phyloP scores from a whole-genome alignment of 1,139 yeast species.

The Wickerhamomyces sp. region DNA sequence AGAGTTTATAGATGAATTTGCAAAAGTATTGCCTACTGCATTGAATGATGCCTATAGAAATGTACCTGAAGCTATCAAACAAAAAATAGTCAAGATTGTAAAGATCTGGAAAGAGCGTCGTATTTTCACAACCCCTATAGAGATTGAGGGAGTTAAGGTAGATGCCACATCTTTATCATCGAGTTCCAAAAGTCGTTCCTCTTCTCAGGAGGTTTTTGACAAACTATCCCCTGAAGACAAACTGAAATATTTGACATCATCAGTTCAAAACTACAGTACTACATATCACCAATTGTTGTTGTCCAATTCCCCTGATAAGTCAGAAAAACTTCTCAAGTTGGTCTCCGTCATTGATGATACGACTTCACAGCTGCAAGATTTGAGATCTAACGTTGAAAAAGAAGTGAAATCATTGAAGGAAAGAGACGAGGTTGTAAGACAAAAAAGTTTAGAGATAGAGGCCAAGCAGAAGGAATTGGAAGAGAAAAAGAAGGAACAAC shows the following conservation, averaged over 20 bases:
- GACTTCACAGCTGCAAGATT: slow-evolving; percentile 6
- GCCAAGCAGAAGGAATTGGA: slow-evolving; percentile 24
- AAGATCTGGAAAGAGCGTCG: slow-evolving; percentile 72
- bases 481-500: slow-evolving; percentile 2
- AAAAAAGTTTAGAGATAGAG: slow-evolving; percentile 21
- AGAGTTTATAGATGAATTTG: slow-evolving; percentile 59
- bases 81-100: slow-evolving; percentile 60
- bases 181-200: background rate
- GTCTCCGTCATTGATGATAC: slow-evolving; percentile 6
- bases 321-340: background rate
- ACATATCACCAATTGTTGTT: slow-evolving; percentile 17
- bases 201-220: slow-evolving; percentile 1
- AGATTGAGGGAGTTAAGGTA: slow-evolving; percentile 33
- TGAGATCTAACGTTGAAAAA: slow-evolving; percentile 5
- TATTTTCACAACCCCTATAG: slow-evolving; percentile 44
- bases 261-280: slow-evolving; percentile 17
- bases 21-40: slow-evolving; percentile 39
- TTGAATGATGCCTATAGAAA: slow-evolving; percentile 31
- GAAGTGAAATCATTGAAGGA: slow-evolving; percentile 1
- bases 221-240: slow-evolving; percentile 15
- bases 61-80: slow-evolving; percentile 38
- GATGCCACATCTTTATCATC: background rate
- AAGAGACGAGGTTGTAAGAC: background rate
- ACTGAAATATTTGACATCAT: slow-evolving; percentile 13
- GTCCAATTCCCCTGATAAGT: slow-evolving; percentile 8